These are phyloP conservation scores for Juglanconis juglandina DNA, from an alignment of 2,329 filamentous ascomycete genomes.

Conservation along the genomic window DNA sequence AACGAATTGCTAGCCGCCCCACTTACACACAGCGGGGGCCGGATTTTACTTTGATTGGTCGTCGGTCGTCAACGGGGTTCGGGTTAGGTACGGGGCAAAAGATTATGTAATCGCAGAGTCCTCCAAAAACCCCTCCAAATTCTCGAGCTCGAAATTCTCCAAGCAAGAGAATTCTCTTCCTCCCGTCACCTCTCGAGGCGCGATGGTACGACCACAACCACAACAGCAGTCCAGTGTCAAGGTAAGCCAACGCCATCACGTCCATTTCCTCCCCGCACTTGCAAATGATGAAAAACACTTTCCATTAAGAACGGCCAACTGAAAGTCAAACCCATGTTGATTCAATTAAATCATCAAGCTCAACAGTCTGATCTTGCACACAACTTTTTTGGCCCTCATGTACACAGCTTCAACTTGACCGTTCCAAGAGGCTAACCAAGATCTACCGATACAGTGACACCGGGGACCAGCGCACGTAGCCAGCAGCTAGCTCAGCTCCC, in stretches of 20 bases:
- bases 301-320: constrained; percentile 25
- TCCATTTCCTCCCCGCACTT: background rate
- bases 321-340: constrained; percentile 24
- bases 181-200: background rate
- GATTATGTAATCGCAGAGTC: too few species aligned
- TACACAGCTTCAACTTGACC: background rate
- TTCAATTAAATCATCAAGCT: constrained; percentile 51
- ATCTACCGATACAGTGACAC: constrained; percentile 6
- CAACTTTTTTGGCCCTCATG: background rate
- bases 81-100: too few species aligned
- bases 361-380: constrained; percentile 54
- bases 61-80: too few species aligned
- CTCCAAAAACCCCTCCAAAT: too few species aligned
- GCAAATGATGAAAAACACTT: constrained; percentile 21
- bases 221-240: background rate
- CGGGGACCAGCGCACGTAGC: background rate
- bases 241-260: background rate
- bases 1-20: too few species aligned
- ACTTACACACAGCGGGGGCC: too few species aligned
- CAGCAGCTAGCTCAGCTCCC: background rate
- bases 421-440: constrained; percentile 4
- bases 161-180: too few species aligned
- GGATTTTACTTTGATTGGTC: too few species aligned
- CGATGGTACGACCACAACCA: background rate
- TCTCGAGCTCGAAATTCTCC: too few species aligned